Percentiles rank a stretch among this genome's conserved stretches.
Conservation (phyloP, 208 protist species). For the Porcisia deanei region DNA sequence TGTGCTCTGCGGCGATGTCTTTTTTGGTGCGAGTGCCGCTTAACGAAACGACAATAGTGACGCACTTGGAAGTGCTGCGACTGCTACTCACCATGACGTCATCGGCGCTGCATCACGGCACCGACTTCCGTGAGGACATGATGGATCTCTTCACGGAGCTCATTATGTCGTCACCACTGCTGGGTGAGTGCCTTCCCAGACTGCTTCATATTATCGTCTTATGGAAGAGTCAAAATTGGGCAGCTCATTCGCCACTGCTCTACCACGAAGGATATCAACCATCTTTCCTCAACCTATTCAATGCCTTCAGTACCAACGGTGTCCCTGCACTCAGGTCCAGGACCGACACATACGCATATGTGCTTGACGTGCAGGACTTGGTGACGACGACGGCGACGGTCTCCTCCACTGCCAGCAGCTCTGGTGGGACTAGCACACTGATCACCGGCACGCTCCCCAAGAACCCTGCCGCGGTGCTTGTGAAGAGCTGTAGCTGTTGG, state of each 20-base stretch:
- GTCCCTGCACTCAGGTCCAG: neutral
- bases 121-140: slow-evolving; percentile 38
- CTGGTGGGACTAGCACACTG: neutral
- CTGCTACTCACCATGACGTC: slow-evolving; percentile 81
- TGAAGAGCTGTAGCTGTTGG: slow-evolving; percentile 36
- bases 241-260: slow-evolving; percentile 26
- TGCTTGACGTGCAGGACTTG: slow-evolving; percentile 16
- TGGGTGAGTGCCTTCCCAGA: slow-evolving; percentile 37
- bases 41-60: slow-evolving; percentile 34
- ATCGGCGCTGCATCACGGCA: slow-evolving; percentile 75
- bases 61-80: slow-evolving; percentile 51
- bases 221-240: slow-evolving; percentile 45
- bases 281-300: slow-evolving; percentile 42
- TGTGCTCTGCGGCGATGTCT: slow-evolving; percentile 59
- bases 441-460: slow-evolving; percentile 9
- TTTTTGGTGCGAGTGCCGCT: slow-evolving; percentile 47
- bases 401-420: neutral
- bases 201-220: slow-evolving; percentile 52
- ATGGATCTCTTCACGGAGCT: slow-evolving; percentile 83
- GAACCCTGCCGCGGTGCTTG: slow-evolving; percentile 25
- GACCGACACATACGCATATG: slow-evolving; percentile 4
- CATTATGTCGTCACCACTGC: slow-evolving; percentile 50
- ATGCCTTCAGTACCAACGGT: slow-evolving; percentile 26
- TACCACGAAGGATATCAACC: slow-evolving; percentile 45
- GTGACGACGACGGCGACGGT: slow-evolving; percentile 4